Conservation (phyloP, 2,329 filamentous ascomycete genomes). For the Talaromyces sp. region DNA sequence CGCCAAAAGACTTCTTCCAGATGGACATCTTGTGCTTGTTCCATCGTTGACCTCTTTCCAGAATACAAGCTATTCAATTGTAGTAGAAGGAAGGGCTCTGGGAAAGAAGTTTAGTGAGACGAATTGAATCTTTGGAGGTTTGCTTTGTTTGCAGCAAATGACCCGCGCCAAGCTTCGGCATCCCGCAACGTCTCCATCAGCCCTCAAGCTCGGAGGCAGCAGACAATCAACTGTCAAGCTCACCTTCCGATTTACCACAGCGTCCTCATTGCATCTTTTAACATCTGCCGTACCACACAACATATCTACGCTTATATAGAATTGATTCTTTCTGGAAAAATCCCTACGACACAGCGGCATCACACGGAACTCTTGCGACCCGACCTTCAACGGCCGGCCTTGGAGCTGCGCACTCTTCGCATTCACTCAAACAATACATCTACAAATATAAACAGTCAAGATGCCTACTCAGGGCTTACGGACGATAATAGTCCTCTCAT, state of each 20-base stretch:
- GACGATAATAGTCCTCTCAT: conserved; percentile 98
- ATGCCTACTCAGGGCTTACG: conserved; percentile 77
- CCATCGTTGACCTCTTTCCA: conserved; percentile 27
- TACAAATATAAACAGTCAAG: conserved; percentile 38
- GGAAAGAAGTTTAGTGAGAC: background rate
- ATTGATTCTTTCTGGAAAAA: background rate
- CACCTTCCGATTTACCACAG: background rate
- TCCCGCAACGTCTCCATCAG: conserved; percentile 10
- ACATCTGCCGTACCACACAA: background rate
- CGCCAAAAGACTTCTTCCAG: conserved; percentile 49
- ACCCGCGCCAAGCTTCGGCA: conserved; percentile 15
- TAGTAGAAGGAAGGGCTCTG: background rate
- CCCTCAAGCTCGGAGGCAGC: conserved; percentile 6
- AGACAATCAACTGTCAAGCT: background rate
- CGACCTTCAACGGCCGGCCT: conserved; percentile 3
- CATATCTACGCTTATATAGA: background rate
- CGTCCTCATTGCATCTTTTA: background rate
- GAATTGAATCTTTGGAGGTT: conserved; percentile 8
- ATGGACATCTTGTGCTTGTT: conserved; percentile 35
- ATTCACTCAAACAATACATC: background rate
- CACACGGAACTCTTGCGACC: background rate
- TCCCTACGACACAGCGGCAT: background rate
- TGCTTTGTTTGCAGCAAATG: conserved; percentile 21
- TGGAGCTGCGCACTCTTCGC: conserved; percentile 8
- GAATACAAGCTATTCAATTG: no score